These are phyloP conservation scores for Gardenia jasminoides DNA, from an alignment of 257 asterid species.

Conservation along the genomic window DNA sequence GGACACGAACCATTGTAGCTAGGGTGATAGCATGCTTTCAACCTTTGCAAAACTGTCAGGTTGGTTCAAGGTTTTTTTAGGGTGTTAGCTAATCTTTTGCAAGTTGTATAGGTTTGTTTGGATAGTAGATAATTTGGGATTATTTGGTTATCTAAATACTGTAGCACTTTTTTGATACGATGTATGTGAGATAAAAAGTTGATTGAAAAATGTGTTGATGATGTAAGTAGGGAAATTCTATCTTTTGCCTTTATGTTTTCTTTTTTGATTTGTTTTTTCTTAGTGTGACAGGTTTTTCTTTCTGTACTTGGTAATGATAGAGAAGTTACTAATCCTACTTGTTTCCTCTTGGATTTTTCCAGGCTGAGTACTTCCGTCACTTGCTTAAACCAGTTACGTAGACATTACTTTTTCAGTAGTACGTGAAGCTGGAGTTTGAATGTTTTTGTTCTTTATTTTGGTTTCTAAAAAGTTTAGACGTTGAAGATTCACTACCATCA, in stretches of 20 bases:
- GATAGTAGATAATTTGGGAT: too few relatives aligned
- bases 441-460: slow-evolving; percentile 26
- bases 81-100: not conserved
- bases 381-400: slow-evolving; percentile 93
- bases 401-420: slow-evolving; percentile 30
- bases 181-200: too few relatives aligned
- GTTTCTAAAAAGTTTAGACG: slow-evolving; percentile 33
- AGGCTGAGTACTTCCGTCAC: slow-evolving; percentile 93
- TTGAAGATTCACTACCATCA: slow-evolving; percentile 31
- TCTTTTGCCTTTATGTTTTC: not conserved
- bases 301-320: not conserved
- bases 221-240: too few relatives aligned
- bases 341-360: slow-evolving; percentile 26
- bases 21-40: slow-evolving; percentile 85
- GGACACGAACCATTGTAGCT: slow-evolving; percentile 66
- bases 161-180: too few relatives aligned
- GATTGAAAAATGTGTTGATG: too few relatives aligned
- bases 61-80: slow-evolving; percentile 26
- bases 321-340: slow-evolving; percentile 24
- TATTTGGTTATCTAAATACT: too few relatives aligned
- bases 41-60: slow-evolving; percentile 84
- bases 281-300: not conserved
- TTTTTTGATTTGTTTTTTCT: not conserved
- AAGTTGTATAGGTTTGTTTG: too few relatives aligned
- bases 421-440: slow-evolving; percentile 43